Percentiles rank a stretch among this genome's conserved stretches.
Conservation (phyloP, 2,329 filamentous ascomycete genomes). For the Huntiella bhutanensis region DNA sequence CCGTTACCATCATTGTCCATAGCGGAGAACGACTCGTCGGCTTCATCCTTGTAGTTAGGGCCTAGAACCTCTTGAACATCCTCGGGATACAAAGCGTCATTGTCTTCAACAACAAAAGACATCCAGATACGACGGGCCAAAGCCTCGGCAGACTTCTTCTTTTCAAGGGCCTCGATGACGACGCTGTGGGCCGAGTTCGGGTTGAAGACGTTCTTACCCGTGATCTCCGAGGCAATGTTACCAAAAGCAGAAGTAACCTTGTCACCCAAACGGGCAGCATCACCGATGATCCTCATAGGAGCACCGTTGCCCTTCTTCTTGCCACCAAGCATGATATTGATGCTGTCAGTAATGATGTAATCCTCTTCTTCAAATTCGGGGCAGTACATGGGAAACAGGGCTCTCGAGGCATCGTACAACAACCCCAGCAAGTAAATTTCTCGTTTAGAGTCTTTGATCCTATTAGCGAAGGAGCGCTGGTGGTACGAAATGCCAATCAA, state of each 20-base stretch:
- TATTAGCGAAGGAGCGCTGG: slow-evolving; percentile 60
- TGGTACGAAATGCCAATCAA: slow-evolving; percentile 74
- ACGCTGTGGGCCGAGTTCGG: slow-evolving; percentile 78
- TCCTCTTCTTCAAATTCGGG: slow-evolving; percentile 82
- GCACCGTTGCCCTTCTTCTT: slow-evolving; percentile 45
- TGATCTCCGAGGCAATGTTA: slow-evolving; percentile 84
- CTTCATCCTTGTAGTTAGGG: slow-evolving; percentile 50
- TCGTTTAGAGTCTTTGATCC: slow-evolving; percentile 79
- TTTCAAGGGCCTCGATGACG: slow-evolving; percentile 75
- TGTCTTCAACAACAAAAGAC: slow-evolving; percentile 87
- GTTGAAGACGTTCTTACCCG: slow-evolving; percentile 89
- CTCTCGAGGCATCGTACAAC: slow-evolving; percentile 76
- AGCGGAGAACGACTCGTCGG: slow-evolving; percentile 64
- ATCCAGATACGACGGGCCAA: slow-evolving; percentile 91
- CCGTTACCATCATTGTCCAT: slow-evolving; percentile 82
- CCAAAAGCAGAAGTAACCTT: slow-evolving; percentile 88
- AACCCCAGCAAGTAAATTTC: slow-evolving; percentile 65
- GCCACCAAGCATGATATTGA: slow-evolving; percentile 46
- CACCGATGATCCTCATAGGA: slow-evolving; percentile 61
- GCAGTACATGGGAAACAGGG: slow-evolving; percentile 83
- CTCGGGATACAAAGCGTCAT: slow-evolving; percentile 57
- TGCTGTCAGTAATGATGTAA: slow-evolving; percentile 71
- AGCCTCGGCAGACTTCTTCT: slow-evolving; percentile 68
- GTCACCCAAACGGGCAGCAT: slow-evolving; percentile 68
- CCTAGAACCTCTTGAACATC: slow-evolving; percentile 83